These are phyloP conservation scores for Phytophthora fragariaefolia DNA, from an alignment of 352 stramenopile species.

Conservation along the genomic window DNA sequence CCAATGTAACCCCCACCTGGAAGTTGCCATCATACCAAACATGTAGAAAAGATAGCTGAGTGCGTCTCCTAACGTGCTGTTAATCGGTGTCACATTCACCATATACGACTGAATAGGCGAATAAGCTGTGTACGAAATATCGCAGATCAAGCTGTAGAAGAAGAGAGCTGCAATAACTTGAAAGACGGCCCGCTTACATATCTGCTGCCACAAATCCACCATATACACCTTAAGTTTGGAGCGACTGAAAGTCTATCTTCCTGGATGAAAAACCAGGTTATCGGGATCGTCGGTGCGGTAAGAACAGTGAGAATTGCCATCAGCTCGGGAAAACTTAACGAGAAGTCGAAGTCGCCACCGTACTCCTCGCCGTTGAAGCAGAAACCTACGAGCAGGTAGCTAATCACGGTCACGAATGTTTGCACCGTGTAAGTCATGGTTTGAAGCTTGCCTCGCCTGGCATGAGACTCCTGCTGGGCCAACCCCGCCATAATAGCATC, in stretches of 20 bases:
- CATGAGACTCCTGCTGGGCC: constrained; percentile 54
- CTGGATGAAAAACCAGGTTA: constrained; percentile 55
- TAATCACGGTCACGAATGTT: constrained; percentile 43
- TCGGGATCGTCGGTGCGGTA: constrained; percentile 45
- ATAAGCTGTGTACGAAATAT: constrained; percentile 38
- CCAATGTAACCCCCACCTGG: constrained; percentile 50
- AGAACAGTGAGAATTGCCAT: constrained; percentile 46
- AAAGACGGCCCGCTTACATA: constrained; percentile 51
- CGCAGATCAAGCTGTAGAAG: constrained; percentile 38
- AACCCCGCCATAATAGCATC: constrained; percentile 61
- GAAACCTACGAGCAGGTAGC: constrained; percentile 50
- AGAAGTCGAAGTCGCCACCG: constrained; percentile 47
- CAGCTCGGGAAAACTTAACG: constrained; percentile 38
- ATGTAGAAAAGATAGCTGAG: constrained; percentile 39
- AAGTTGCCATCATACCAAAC: constrained; percentile 43
- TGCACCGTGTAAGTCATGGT: constrained; percentile 55
- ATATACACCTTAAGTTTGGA: constrained; percentile 45
- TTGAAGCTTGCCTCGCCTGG: constrained; percentile 53
- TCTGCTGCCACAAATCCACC: constrained; percentile 37
- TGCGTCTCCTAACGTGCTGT: constrained; percentile 37
- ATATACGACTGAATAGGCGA: constrained; percentile 40
- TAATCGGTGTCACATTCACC: constrained; percentile 38
- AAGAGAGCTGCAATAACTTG: constrained; percentile 54
- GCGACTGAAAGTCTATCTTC: constrained; percentile 23
- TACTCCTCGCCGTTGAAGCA: constrained; percentile 55